Base-by-base conservation (phyloP, 2,329 filamentous ascomycete species). In the Dactylellina leptospora region DNA sequence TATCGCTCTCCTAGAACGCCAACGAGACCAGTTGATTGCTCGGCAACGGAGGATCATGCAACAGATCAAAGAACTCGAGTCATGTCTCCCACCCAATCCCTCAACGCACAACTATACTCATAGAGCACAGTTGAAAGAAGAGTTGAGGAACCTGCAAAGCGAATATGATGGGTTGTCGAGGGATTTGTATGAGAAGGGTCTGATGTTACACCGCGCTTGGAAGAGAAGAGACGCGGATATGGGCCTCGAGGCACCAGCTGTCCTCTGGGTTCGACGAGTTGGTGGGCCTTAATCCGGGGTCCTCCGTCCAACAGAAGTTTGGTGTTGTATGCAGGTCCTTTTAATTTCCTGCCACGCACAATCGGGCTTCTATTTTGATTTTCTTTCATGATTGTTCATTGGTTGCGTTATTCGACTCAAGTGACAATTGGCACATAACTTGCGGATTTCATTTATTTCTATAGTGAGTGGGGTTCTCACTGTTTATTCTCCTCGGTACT, bases 171-270 rank as follows among this genome's bases (percentile, higher is more conserved):
- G 75, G 22, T 63, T 76, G n/a, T 76, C 76, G 38, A 75, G 76
- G 61, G 74, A 75, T 42, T 27, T 75, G 3, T 75, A 77, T 58
- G 76, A 77, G 44, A 74, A 73, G 23, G 76, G 76, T 11, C 69
- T 77, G 63, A 75, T 74, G 70, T 59, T 77, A 38, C 75, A 76
- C 64, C 73, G 76, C 16, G 76, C 76, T 2, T 77, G 76, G 75
- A 76, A 74, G 42, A 73, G 76, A 58, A 64, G 73, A 47, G 76
- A 76, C 66, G 76, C 74, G 30, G 70, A 74, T 44, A 74, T 75
- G 61, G 76, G 76, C 2, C 55, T 68, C 5, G 75, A 77, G 45
- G 74, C 74, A 13, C 75, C 76, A 11, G 76, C 76, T 22, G 75
- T 77, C 33, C 62, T 77, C 33, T 77, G 76, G 76, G 74, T 76